Evolutionary conservation across 441 rosid species (phyloP), one percentile per base, ranked within the genome.

Genomic region (Gossypium laxum): DNA sequence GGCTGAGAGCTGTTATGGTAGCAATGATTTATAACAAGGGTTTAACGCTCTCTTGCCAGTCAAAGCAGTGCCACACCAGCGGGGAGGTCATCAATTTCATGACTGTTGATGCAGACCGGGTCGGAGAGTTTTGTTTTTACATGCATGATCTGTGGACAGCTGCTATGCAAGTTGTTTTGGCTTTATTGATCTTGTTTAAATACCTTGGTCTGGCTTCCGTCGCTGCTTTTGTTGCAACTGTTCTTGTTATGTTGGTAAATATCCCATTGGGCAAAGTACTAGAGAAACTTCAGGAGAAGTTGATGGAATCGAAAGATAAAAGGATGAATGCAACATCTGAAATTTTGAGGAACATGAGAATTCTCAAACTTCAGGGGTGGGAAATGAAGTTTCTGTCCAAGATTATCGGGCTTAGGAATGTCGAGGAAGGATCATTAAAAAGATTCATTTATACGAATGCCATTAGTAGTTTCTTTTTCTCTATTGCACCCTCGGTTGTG

Each of bases 101-200:
- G 74, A 79, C 85, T 2, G 83, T 87, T 7, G 90, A 88, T 77
- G 90, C 88, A 14, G 82, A 81, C 38, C 72, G 86, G 70, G 77
- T 86, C 2, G 86, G 80, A 43, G 81, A 71, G 38, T 83, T 85
- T 48, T 60, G 82, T 19, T 82, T 78, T 76, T 81, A 82, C 73
- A 78, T 88, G 71, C 92, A 88, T 74, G 87, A 88, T 14, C 83
- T 81, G 15, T 88, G 92, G 92, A 69, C 82, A 6, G 79, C 81
- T 12, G 64, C 72, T 74, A 72, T 86, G 65, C 92, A 86, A 57
- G 74, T 86, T 10, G 73, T 77, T 73, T 64, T 86, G 48, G 92
- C 90, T 47, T 45, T 86, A 43, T 68, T 82, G 71, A 76, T 88
- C 19, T 78, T 85, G 69, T 88, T 82, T 70, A 80, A 76, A 41